phyloP scores from a whole-genome alignment of 2,329 filamentous ascomycete genomes.

The Botrytis sinoallii region DNA sequence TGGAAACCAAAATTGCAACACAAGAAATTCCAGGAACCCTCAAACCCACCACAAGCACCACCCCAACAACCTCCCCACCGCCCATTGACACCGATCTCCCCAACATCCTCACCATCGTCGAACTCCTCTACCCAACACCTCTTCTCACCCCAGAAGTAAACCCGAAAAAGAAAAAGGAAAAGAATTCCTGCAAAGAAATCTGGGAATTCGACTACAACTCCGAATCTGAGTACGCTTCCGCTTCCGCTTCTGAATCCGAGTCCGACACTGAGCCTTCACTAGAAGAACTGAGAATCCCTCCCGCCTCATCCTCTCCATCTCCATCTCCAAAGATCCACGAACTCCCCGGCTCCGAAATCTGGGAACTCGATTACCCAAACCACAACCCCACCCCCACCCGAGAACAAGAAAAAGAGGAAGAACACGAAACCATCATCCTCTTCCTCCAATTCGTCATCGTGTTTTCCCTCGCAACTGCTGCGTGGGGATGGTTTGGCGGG shows the following conservation, averaged over 20 bases:
- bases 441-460: neutral
- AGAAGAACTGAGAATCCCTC: too few species aligned
- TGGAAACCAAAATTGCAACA: accelerated
- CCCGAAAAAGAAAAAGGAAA: neutral
- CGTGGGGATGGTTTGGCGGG: neutral
- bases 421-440: neutral
- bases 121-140: neutral
- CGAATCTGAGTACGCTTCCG: neutral
- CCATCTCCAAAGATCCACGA: neutral
- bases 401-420: neutral
- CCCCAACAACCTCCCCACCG: too few species aligned
- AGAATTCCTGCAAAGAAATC: neutral
- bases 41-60: neutral
- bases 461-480: neutral
- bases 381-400: neutral
- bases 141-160: too few species aligned
- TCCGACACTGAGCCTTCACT: neutral
- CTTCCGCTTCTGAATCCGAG: neutral
- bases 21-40: accelerated
- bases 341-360: neutral
- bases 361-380: neutral
- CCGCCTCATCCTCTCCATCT: neutral
- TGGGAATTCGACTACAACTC: conserved; percentile 4
- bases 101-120: neutral
- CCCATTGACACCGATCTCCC: neutral